A percentile compares a stretch with the other conserved stretches of the same genome.
Evolutionary conservation across 108 stramenopile species (phyloP).

Genomic region (Cyclotella atomus): DNA sequence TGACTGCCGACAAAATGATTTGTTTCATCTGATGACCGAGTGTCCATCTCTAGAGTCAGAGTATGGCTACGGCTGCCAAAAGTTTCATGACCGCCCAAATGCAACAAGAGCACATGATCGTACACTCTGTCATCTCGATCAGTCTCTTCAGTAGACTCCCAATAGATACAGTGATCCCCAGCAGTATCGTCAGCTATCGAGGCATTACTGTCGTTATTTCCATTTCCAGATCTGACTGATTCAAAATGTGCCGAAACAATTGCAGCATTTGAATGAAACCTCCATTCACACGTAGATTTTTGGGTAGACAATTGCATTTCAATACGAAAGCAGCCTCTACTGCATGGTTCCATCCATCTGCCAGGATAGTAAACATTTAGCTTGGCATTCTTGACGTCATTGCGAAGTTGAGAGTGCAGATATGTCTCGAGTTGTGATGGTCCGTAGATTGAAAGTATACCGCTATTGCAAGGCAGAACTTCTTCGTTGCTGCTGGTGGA

Average conservation of each 20-base stretch:
- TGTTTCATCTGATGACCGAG: not conserved
- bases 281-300: slow-evolving; percentile 1
- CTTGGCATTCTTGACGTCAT: slow-evolving; percentile 29
- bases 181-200: not conserved
- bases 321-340: slow-evolving; percentile 30
- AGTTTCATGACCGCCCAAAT: not conserved
- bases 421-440: slow-evolving; percentile 42
- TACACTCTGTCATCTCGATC: slow-evolving; percentile 7
- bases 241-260: slow-evolving; percentile 12
- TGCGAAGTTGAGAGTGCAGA: slow-evolving; percentile 15
- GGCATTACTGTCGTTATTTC: too few species aligned
- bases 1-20: too few species aligned
- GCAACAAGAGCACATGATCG: slow-evolving; percentile 15
- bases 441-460: slow-evolving; percentile 45
- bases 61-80: not conserved
- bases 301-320: not conserved
- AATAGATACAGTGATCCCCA: not conserved
- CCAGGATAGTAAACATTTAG: slow-evolving; percentile 48
- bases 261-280: slow-evolving; percentile 38
- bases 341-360: slow-evolving; percentile 20
- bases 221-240: too few species aligned
- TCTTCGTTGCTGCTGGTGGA: not conserved
- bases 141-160: not conserved
- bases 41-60: not conserved
- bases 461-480: not conserved